These are phyloP conservation scores for Annulohypoxylon moriforme DNA, from an alignment of 495 filamentous ascomycete species.

Conservation along the genomic window DNA sequence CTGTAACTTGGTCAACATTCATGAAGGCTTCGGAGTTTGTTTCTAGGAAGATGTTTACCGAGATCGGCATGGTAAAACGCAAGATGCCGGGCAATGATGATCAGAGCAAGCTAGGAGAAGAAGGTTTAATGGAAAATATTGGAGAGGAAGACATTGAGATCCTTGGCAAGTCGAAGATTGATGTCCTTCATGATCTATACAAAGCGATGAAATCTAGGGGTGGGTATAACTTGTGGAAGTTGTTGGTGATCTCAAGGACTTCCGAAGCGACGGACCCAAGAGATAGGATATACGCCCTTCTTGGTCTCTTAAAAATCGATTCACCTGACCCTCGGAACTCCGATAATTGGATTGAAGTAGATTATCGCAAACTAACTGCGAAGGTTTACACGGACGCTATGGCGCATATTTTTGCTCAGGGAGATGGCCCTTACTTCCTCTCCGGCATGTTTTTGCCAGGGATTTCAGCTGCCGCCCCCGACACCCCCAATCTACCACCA, in stretches of 20 bases:
- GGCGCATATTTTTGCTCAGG: constrained; percentile 21
- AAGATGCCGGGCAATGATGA: background rate
- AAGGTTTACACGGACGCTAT: constrained; percentile 24
- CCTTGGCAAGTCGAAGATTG: background rate
- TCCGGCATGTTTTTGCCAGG: constrained; percentile 20
- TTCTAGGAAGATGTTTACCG: constrained; percentile 11
- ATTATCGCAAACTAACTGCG: constrained; percentile 22
- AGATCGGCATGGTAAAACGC: background rate
- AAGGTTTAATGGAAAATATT: background rate
- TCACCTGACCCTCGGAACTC: background rate
- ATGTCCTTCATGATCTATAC: constrained; percentile 13
- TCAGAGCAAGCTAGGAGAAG: background rate
- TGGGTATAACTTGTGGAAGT: constrained; percentile 17
- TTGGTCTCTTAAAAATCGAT: constrained; percentile 17
- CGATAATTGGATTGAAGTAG: background rate
- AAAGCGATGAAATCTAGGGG: constrained; percentile 6
- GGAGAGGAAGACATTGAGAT: constrained; percentile 7
- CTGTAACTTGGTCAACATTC: constrained; percentile 10
- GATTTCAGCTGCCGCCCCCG: constrained; percentile 13
- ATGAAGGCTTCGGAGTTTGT: constrained; percentile 12
- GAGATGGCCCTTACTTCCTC: constrained; percentile 26
- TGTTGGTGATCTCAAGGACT: constrained; percentile 22
- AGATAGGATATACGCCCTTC: constrained; percentile 19
- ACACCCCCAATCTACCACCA: background rate
- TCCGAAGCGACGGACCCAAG: constrained; percentile 26